These are phyloP conservation scores for Beverwykella pulmonaria DNA, from an alignment of 495 filamentous ascomycete species.

Conservation along the genomic window DNA sequence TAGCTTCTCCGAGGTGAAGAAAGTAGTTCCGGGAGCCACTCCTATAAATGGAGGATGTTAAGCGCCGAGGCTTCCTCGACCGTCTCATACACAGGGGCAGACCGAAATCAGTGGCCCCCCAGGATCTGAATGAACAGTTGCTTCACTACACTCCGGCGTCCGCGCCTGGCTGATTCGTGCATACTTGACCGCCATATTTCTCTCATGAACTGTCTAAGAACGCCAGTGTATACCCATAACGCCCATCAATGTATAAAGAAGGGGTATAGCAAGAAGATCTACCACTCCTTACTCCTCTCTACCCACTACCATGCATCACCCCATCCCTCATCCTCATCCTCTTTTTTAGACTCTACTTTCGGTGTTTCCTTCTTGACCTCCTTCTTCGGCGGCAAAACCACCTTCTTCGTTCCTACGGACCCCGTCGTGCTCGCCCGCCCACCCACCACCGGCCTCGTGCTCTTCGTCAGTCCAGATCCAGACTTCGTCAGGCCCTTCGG, in stretches of 20 bases:
- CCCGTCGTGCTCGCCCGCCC: constrained; percentile 45
- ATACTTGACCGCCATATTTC: too few species aligned
- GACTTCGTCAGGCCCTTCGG: constrained; percentile 76
- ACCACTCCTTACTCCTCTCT: too few species aligned
- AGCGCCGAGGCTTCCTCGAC: too few species aligned
- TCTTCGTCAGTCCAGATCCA: constrained; percentile 43
- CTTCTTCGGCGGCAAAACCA: constrained; percentile 43
- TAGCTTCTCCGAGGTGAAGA: too few species aligned
- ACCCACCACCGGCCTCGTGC: constrained; percentile 33
- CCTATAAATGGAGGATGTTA: too few species aligned
- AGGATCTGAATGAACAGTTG: too few species aligned
- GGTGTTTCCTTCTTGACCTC: too few species aligned
- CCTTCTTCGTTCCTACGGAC: constrained; percentile 47
- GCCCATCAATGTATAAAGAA: not conserved
- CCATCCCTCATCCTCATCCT: constrained; percentile 63
- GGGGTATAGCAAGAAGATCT: not conserved
- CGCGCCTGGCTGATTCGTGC: too few species aligned
- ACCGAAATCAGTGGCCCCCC: too few species aligned
- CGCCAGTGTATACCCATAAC: not conserved
- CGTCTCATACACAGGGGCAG: too few species aligned
- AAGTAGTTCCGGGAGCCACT: too few species aligned
- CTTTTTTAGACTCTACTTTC: constrained; percentile 42
- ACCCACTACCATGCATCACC: constrained; percentile 63
- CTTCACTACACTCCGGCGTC: too few species aligned
- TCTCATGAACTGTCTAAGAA: not conserved